A percentile compares a stretch with the other conserved stretches of the same genome.
Evolutionary conservation across 768 basidiomycete genomes (phyloP).

Genomic region (Naganishia friedmannii): DNA sequence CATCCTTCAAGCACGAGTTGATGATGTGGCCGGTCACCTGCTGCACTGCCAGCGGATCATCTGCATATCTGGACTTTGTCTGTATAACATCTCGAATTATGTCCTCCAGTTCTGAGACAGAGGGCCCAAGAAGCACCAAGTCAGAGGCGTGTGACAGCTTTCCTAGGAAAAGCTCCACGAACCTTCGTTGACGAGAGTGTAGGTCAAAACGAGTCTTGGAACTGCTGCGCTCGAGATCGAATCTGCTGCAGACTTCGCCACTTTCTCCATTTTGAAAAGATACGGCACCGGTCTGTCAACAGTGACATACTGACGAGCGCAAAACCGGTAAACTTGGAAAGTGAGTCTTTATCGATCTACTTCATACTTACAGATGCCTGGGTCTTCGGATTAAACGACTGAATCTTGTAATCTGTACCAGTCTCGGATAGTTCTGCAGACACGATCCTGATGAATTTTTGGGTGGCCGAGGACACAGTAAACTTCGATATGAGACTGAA

Average conservation of each 20-base stretch:
- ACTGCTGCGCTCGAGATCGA: conserved; percentile 51
- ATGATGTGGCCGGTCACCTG: not conserved
- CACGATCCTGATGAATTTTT: conserved; percentile 73
- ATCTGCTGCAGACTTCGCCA: not conserved
- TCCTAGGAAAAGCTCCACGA: conserved; percentile 3
- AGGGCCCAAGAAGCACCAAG: not conserved
- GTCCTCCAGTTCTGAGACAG: conserved; percentile 12
- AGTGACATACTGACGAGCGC: conserved; percentile 64
- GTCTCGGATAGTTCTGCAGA: conserved; percentile 57
- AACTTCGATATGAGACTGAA: conserved; percentile 83
- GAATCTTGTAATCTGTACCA: conserved; percentile 29
- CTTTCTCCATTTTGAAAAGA: conserved; percentile 67
- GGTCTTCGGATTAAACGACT: conserved; percentile 26
- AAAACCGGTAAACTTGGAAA: conserved; percentile 56
- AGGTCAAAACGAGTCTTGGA: conserved; percentile 62
- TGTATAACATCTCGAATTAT: not conserved
- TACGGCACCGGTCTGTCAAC: conserved; percentile 73
- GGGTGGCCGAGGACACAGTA: conserved; percentile 75
- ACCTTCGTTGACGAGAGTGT: conserved; percentile 83
- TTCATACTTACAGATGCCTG: conserved; percentile 50
- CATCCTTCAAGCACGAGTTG: not conserved
- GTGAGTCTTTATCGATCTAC: conserved; percentile 24
- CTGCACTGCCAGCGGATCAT: not conserved
- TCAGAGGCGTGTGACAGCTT: not conserved
- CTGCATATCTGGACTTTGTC: not conserved